Percentiles rank a stretch among this genome's conserved stretches.
These are phyloP conservation scores for Arxiozyma heterogenica DNA, from an alignment of 1,139 yeast genomes.

Conservation along the genomic window DNA sequence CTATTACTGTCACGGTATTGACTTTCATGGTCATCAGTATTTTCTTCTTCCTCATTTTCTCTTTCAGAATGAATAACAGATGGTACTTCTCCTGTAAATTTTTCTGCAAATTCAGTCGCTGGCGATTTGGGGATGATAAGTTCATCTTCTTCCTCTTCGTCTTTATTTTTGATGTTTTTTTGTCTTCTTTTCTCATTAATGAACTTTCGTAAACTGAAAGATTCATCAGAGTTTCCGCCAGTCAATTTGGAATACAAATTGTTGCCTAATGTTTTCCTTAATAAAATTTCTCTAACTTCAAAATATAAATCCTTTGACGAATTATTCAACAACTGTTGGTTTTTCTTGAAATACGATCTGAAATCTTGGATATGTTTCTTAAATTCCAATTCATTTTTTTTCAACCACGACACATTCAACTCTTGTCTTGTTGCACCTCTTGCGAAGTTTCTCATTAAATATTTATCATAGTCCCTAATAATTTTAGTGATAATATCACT, in stretches of 20 bases:
- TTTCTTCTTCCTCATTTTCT: neutral
- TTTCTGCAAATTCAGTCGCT: conserved; percentile 55
- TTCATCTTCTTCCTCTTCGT: conserved; percentile 10
- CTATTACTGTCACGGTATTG: neutral
- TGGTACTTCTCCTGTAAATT: conserved; percentile 39
- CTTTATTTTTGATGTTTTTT: conserved; percentile 1
- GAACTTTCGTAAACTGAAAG: neutral
- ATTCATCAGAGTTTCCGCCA: conserved; percentile 12
- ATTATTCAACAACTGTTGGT: conserved; percentile 58
- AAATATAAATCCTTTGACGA: conserved; percentile 75
- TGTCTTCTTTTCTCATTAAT: conserved; percentile 3
- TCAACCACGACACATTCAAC: conserved; percentile 91
- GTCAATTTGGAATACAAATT: conserved; percentile 27
- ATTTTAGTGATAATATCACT: conserved; percentile 92
- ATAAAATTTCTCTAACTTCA: conserved; percentile 68
- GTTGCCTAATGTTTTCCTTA: conserved; percentile 38
- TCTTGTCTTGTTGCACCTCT: conserved; percentile 96
- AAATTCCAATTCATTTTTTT: conserved; percentile 89
- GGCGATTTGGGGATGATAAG: conserved; percentile 38
- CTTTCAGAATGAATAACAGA: neutral
- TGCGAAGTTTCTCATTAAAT: conserved; percentile 91
- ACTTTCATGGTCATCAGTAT: neutral
- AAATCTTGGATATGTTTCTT: conserved; percentile 84
- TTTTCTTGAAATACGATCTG: conserved; percentile 72
- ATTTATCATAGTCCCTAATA: conserved; percentile 91